Base-by-base conservation (phyloP, 2,329 filamentous ascomycete species). In the Proliferodiscus dingleyae region DNA sequence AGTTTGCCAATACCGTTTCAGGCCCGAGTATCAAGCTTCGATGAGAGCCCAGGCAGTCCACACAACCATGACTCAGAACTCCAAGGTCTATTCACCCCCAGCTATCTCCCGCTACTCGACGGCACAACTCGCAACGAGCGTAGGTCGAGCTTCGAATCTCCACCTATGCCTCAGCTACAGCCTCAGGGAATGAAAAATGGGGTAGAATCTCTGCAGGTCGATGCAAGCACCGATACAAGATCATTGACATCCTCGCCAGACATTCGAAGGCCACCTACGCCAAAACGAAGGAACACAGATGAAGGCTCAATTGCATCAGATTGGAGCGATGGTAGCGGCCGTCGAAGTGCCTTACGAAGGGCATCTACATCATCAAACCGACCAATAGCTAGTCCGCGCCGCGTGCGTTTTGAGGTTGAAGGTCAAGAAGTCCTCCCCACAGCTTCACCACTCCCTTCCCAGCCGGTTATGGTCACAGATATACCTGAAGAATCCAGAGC, bases 341-440 rank as follows among this genome's bases (percentile, higher is more conserved):
- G 72, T 37, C 70, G 77, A 52, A 81, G 80, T 56, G 80, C 77
- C 37, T 62, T 83, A 46, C 74, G 80, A 46, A 71, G 78, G 39
- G 73, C 75, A 1, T 78, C 71, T 55, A 70, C 67, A 24, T 71
- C 73, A 21, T 73, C 69, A 40, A 70, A 72, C 43, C 66, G 64
- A 5, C 68, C 18, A 11, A 19, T 37, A 18, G 11, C 70, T 34
- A 80, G 77, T 56, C 77, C 77, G n/a, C 72, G 79, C 23, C 71
- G 77, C 48, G 80, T 83, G 46, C 78, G 80, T 38, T 83, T 83
- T 52, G 73, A 80, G 29, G 73, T 83, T 37, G 72, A 73, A 59
- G 79, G 78, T 43, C 67, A 72, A 52, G 78, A 83, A 57, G 77
- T 84, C 28, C 65, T 81, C 46, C 77, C 80, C 16, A 81, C 78